Evolutionary conservation across 371 early-diverging fungal genomes (phyloP), one percentile per base, ranked within the genome.

Genomic region (Mucor velutinosus): DNA sequence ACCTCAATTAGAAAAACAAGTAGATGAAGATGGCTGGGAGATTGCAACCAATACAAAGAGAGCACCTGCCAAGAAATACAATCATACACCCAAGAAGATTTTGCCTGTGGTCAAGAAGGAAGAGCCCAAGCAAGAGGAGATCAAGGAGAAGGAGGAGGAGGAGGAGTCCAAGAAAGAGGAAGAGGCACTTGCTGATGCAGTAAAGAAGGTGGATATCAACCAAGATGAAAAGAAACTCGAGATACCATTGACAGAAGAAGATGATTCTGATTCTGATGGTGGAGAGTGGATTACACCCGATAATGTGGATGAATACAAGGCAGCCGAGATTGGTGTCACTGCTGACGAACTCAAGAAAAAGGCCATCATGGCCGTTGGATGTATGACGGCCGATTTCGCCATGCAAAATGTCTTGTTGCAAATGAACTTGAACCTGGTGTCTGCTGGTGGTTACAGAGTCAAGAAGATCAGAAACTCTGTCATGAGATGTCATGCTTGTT

Each of bases 401-500:
- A 95, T 98, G 95, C 98, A 97, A 88, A 97, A 97, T 80, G 95
- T 97, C 14, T 75, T 97, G 55, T 81, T 99, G 60, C 95, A 96
- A 79, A 95, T 97, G 94, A 88, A 92, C 45, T 78, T 99, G 72
- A 85, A 86, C 53, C 83, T 98, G 41, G 78, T 96, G 4, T 93
- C 94, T 11, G 77, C 92, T 5, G 97, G 97, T 71, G 98, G 98
- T 49, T 73, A 92, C 41, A 77, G 84, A 21, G 92, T 99, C 64
- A 87, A 78, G 41, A 83, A 86, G 55, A 79, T 97, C 62, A 94
- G 93, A 79, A 95, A 85, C 58, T 96, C 90, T 87, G 93, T 97
- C 5, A 78, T 97, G 77, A 87, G 99, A 55, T 99, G 99, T 78
- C 97, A 97, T 73, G 95, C 93, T 4, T 99, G 99, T 76, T 95